Evolutionary conservation across 345 rosid species (phyloP).

Genomic region (Cardamine occulta): DNA sequence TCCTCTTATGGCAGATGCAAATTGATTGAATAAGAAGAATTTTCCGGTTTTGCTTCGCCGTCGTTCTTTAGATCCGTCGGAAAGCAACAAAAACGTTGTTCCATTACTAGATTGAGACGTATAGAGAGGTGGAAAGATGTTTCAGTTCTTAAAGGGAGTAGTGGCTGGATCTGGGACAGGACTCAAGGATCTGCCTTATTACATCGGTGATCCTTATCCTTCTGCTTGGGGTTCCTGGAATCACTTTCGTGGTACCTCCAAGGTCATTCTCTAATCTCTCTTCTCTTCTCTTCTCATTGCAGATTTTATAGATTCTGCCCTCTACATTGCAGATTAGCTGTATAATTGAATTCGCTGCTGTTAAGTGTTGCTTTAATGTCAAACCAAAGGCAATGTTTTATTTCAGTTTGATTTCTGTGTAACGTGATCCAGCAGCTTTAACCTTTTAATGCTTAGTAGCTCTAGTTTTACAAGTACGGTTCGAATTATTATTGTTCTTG

Average conservation of each 20-base stretch:
- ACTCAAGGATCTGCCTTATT: constrained; percentile 93
- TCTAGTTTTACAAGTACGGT: neutral
- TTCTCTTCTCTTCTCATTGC: neutral
- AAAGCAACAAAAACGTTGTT: constrained; percentile 8
- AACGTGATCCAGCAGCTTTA: constrained; percentile 12
- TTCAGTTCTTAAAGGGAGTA: constrained; percentile 88
- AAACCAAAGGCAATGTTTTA: neutral
- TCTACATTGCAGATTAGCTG: constrained; percentile 11
- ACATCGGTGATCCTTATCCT: constrained; percentile 84
- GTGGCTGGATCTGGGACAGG: constrained; percentile 97
- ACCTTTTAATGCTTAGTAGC: constrained; percentile 2
- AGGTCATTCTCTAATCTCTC: constrained; percentile 47
- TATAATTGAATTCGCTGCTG: neutral
- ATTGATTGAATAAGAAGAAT: constrained; percentile 20
- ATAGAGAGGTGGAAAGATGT: constrained; percentile 52
- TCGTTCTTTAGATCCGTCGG: constrained; percentile 28
- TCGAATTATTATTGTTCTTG: constrained; percentile 11
- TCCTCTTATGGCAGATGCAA: constrained; percentile 29
- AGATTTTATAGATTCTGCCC: neutral
- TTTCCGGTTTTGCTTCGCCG: constrained; percentile 3
- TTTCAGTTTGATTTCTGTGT: neutral
- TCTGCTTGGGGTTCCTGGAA: constrained; percentile 97
- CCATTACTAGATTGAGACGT: constrained; percentile 19
- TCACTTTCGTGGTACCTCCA: constrained; percentile 91
- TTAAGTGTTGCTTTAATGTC: constrained; percentile 22